phyloP scores from a whole-genome alignment of 805 yeast genomes.

The Wickerhamia fluorescens region DNA sequence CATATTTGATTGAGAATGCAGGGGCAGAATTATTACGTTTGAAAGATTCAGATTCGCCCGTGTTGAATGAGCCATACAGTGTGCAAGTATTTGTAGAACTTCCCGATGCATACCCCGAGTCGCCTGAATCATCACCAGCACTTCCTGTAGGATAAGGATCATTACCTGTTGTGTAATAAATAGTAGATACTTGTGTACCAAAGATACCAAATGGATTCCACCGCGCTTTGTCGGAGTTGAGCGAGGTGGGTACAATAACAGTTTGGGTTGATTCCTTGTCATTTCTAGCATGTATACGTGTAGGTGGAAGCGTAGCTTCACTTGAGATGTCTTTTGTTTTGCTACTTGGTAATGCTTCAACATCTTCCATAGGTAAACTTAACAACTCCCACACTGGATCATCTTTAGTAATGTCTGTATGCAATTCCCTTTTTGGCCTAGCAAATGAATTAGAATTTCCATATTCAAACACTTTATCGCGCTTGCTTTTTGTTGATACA shows the following conservation, averaged over 20 bases:
- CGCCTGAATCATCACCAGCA: no score
- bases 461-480: conserved; percentile 2
- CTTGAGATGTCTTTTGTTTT: neutral
- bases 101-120: conserved; percentile 4
- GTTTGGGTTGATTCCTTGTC: neutral
- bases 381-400: neutral
- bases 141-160: no score
- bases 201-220: no score
- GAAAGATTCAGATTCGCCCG: conserved; percentile 32
- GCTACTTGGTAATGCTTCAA: neutral
- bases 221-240: no score
- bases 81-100: conserved; percentile 32
- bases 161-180: no score
- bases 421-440: neutral
- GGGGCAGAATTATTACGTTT: conserved; percentile 32
- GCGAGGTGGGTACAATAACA: neutral
- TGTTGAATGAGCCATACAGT: conserved; percentile 42
- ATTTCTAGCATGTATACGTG: conserved; percentile 1
- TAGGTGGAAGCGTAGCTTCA: conserved; percentile 1
- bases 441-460: no score
- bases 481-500: conserved; percentile 1
- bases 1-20: conserved; percentile 38
- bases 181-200: no score
- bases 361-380: neutral
- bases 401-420: neutral